Conservation (phyloP, 371 early-diverging fungal species). For the Mortierella sp. region DNA sequence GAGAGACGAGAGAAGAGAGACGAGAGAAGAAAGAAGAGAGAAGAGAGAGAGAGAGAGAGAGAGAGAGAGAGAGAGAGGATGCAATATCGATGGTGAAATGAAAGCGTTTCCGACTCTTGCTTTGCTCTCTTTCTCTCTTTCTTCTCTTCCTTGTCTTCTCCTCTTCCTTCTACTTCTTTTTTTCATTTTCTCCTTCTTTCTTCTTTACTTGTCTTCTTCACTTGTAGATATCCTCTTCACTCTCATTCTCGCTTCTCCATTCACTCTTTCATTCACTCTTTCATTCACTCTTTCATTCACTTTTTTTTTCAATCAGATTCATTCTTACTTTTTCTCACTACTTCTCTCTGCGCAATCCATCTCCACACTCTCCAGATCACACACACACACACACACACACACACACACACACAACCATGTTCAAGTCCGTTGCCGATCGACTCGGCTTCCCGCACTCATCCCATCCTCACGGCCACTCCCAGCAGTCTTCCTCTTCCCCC, state of each 20-base stretch:
- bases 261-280: neutral
- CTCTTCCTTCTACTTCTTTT: too few relatives aligned
- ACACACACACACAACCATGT: slow-evolving; percentile 9
- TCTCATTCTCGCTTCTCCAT: neutral
- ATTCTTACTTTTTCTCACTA: neutral
- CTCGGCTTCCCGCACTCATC: slow-evolving; percentile 32
- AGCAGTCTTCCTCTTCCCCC: slow-evolving; percentile 12
- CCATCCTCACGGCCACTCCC: slow-evolving; percentile 1
- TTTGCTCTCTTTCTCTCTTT: too few relatives aligned
- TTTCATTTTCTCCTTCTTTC: neutral
- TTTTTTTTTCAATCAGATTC: neutral
- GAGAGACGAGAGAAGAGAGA: too few relatives aligned
- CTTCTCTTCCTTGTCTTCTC: too few relatives aligned
- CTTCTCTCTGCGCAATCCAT: neutral
- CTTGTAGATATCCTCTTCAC: too few relatives aligned
- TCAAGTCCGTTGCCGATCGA: slow-evolving; percentile 40
- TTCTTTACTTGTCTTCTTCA: too few relatives aligned
- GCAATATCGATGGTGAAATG: too few relatives aligned
- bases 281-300: neutral
- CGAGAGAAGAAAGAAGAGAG: too few relatives aligned
- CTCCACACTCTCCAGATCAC: neutral
- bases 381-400: neutral
- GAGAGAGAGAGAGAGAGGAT: too few relatives aligned
- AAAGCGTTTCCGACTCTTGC: too few relatives aligned
- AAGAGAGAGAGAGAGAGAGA: too few relatives aligned